A percentile compares a stretch with the other conserved stretches of the same genome.
These are phyloP conservation scores for Chloranthus sessilifolius DNA, from an alignment of 164 flowering plant species.

Conservation along the genomic window DNA sequence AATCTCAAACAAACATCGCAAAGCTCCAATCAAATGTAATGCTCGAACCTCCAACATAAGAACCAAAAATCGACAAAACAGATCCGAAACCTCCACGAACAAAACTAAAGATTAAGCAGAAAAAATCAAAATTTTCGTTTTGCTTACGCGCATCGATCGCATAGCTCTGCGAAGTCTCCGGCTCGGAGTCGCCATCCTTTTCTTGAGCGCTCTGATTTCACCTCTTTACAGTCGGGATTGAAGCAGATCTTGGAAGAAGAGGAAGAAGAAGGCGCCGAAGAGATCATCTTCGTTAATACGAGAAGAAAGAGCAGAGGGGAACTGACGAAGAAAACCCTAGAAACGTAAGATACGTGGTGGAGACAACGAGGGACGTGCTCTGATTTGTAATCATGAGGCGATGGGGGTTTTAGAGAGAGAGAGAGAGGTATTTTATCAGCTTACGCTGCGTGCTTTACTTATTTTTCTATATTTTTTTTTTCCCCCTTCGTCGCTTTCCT, in stretches of 20 bases:
- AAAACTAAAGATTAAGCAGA: too few species aligned
- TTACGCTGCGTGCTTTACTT: constrained; percentile 16
- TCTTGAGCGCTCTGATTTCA: constrained; percentile 37
- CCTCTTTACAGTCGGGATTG: constrained; percentile 60
- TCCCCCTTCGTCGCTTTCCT: too few species aligned
- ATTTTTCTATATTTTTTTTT: neutral
- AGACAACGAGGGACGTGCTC: constrained; percentile 2
- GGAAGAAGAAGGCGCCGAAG: constrained; percentile 5
- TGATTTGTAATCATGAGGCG: constrained; percentile 23
- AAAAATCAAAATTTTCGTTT: too few species aligned
- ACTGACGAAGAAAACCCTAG: neutral
- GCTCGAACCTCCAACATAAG: too few species aligned
- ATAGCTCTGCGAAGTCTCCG: constrained; percentile 71
- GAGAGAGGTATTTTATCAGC: constrained; percentile 12
- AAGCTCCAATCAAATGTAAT: too few species aligned
- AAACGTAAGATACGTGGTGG: neutral
- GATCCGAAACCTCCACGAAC: too few species aligned
- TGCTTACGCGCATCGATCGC: constrained; percentile 88
- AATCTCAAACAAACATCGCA: too few species aligned
- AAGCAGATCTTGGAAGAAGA: constrained; percentile 43
- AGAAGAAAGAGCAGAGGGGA: neutral
- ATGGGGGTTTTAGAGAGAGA: too few species aligned
- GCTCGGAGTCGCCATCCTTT: constrained; percentile 78
- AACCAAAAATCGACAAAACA: too few species aligned
- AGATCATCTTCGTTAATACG: too few species aligned